Evolutionary conservation across 2,329 filamentous ascomycete genomes (phyloP), one percentile per base, ranked within the genome.

Genomic region (Cladophialophora psammophila): DNA sequence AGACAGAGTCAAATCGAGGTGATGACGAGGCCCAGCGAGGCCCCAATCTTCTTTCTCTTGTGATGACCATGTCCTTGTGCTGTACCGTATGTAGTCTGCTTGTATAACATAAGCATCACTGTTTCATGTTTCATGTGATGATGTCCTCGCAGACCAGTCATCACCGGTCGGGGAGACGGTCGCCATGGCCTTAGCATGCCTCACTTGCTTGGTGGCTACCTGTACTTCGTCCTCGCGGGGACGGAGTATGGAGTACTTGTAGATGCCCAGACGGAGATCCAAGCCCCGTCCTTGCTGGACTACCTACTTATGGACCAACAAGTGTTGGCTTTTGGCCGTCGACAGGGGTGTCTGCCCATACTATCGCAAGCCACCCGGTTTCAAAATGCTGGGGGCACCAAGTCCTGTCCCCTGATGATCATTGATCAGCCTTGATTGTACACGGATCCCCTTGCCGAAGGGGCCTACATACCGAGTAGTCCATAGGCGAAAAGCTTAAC

Each of bases 331-430:
- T 5, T 42, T 42, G 15, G 13, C 40, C 40, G n/a, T 42, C 40
- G 4, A 42, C 40, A 13, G 40, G 40, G 40, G 5, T 35, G 12
- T 31, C 32, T 36, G 20, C 32, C 31, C 31, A 4, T 13, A 13
- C 32, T 40, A 8, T 8, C 40, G n/a, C 42, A 60, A 52, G 40
- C 40, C 57, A 60, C 57, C 57, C 57, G 42, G 57, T 60, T 52
- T 60, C 57, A 60, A 34, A 18, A 5, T 32, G 12, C 9, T 26
- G 40, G 56, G 2, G 7, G 12, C 5, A 12, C 32, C n/a, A 31
- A n/a, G 55, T 42, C 34, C 18, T 26, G 45, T 50, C 26, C 26
- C 45, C 20, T 42, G 45, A 50, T 6, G 45, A 50, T 50, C 45
- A 50, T 50, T 50, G 45, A 26, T 50, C 45, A 50, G 15, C 36